phyloP scores from a whole-genome alignment of 805 yeast species.

The Candida anglica region DNA sequence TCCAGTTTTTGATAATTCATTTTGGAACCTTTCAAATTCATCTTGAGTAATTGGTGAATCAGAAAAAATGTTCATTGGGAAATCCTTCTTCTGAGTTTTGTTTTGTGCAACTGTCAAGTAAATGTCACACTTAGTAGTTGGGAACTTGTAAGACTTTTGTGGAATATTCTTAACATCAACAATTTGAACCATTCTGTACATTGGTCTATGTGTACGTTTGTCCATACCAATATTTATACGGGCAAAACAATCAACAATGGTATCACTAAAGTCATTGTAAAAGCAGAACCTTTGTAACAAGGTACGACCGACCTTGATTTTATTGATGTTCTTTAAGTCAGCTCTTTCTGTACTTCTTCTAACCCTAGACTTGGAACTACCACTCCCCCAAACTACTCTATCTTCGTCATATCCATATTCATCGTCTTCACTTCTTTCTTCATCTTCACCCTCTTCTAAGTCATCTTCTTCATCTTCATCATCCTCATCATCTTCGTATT shows the following conservation, averaged over 20 bases:
- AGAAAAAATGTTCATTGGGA: conserved; percentile 76
- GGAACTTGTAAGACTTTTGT: conserved; percentile 38
- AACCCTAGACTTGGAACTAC: conserved; percentile 15
- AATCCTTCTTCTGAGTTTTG: conserved; percentile 59
- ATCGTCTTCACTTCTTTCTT: no score
- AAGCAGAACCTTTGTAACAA: conserved; percentile 71
- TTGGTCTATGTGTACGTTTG: conserved; percentile 54
- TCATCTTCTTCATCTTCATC: conserved; percentile 44
- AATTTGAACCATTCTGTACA: conserved; percentile 81
- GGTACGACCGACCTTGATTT: conserved; percentile 72
- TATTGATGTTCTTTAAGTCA: conserved; percentile 62
- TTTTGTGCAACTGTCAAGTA: conserved; percentile 82
- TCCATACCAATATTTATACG: conserved; percentile 78
- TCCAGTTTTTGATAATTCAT: conserved; percentile 56
- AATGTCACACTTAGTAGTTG: conserved; percentile 42
- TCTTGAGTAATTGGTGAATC: conserved; percentile 68
- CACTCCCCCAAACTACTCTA: conserved; percentile 33
- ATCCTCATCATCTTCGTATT: conserved; percentile 33
- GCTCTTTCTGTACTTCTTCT: conserved; percentile 38
- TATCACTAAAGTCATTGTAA: conserved; percentile 74
- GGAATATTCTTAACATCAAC: conserved; percentile 53
- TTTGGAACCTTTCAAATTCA: conserved; percentile 70
- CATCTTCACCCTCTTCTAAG: conserved; percentile 37
- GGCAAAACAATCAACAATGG: conserved; percentile 71
- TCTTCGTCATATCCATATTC: conserved; percentile 23